A percentile compares a stretch with the other conserved stretches of the same genome.
Conservation (phyloP, 1,284 basidiomycete species). For the Ganoderma sinense region DNA sequence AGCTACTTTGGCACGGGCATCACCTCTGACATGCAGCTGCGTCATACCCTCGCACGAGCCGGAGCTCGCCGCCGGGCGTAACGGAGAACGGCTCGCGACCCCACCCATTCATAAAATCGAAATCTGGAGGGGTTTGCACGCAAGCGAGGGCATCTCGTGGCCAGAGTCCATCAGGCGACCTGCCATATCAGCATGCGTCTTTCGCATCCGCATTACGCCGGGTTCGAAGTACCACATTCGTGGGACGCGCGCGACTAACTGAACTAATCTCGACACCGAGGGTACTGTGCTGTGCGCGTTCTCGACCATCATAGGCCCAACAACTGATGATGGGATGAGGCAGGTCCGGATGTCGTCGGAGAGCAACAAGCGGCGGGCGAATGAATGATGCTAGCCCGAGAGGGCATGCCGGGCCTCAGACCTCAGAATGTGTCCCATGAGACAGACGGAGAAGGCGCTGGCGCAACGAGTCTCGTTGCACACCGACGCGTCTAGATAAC, state of each 20-base stretch:
- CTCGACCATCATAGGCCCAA: background rate
- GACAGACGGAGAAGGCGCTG: slow-evolving; percentile 4
- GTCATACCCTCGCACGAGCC: slow-evolving; percentile 1
- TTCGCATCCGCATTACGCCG: background rate
- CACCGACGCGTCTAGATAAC: slow-evolving; percentile 1
- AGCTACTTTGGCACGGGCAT: background rate
- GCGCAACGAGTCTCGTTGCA: background rate
- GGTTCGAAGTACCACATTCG: background rate
- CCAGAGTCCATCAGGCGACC: background rate
- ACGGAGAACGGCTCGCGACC: slow-evolving; percentile 1
- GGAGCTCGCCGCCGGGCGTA: background rate
- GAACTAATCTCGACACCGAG: background rate
- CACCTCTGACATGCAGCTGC: background rate
- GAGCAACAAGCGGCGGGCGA: background rate
- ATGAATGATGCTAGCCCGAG: slow-evolving; percentile 2
- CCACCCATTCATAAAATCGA: background rate
- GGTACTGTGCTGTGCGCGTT: background rate
- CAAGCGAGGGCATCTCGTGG: background rate
- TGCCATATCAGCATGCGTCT: background rate
- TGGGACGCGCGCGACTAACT: background rate
- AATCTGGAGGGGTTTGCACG: background rate
- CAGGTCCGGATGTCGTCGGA: background rate
- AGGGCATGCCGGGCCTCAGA: slow-evolving; percentile 1
- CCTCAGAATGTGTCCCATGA: background rate
- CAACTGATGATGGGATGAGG: background rate